phyloP scores from a whole-genome alignment of 2,329 filamentous ascomycete genomes.

The Verticillium klebahnii region DNA sequence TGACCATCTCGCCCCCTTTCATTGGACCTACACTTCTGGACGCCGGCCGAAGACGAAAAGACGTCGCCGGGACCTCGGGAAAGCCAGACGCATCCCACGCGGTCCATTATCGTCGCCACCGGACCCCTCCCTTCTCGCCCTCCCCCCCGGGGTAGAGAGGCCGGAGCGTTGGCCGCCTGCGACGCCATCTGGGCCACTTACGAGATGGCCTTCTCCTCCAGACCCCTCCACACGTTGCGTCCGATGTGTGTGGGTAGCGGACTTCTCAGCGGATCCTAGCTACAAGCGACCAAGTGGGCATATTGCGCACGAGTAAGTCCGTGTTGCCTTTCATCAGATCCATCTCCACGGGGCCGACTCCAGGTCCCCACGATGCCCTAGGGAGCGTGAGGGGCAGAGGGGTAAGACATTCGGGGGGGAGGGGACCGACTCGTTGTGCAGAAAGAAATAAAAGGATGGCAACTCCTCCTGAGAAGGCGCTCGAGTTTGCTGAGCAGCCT shows the following conservation, averaged over 20 bases:
- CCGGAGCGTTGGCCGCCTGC: background rate
- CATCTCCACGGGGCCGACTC: background rate
- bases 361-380: background rate
- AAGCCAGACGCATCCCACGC: background rate
- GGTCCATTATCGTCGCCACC: background rate
- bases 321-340: background rate
- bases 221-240: background rate
- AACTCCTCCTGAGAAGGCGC: background rate
- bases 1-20: background rate
- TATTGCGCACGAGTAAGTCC: background rate
- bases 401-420: background rate
- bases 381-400: background rate
- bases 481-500: background rate
- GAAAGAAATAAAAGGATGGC: background rate
- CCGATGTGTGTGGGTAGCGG: background rate
- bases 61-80: background rate
- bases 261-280: background rate
- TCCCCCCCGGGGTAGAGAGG: background rate
- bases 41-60: background rate
- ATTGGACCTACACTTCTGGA: background rate
- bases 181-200: background rate
- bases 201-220: background rate
- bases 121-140: background rate
- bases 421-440: background rate
- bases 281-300: background rate